These are phyloP conservation scores for Xerocomus amazonicus DNA, from an alignment of 1,284 basidiomycete genomes.

Conservation along the genomic window DNA sequence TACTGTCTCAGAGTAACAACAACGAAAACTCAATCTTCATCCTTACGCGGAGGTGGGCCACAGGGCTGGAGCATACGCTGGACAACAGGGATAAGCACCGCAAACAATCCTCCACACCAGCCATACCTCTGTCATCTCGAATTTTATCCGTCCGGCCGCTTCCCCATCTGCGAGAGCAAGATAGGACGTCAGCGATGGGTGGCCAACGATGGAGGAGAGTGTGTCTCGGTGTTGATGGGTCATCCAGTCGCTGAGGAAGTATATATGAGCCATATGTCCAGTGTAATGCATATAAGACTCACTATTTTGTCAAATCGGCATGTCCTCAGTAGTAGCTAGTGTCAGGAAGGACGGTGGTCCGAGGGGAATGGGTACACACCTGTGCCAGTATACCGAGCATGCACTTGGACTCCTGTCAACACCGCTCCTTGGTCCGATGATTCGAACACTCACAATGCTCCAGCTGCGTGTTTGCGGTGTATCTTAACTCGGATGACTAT, in stretches of 20 bases:
- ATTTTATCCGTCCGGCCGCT: conserved; percentile 83
- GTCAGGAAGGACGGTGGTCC: conserved; percentile 6
- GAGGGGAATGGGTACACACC: conserved; percentile 43
- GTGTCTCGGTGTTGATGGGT: conserved; percentile 98
- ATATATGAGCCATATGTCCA: conserved; percentile 6
- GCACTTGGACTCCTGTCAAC: conserved; percentile 52
- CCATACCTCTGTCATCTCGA: conserved; percentile 91
- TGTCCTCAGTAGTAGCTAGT: conserved; percentile 54
- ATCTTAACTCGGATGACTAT: conserved; percentile 84
- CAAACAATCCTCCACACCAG: not conserved
- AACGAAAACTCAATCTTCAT: conserved; percentile 59
- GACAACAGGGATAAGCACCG: conserved; percentile 7
- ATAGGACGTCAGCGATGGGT: conserved; percentile 83
- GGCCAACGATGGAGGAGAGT: conserved; percentile 86
- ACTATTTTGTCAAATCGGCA: conserved; percentile 94
- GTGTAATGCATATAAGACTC: conserved; percentile 31
- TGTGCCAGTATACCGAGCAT: conserved; percentile 94
- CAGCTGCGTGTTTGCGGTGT: conserved; percentile 91
- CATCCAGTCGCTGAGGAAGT: conserved; percentile 82
- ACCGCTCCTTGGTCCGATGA: not conserved
- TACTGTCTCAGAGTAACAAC: not conserved
- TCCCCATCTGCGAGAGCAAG: conserved; percentile 93
- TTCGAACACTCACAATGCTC: conserved; percentile 70
- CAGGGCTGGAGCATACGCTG: conserved; percentile 99
- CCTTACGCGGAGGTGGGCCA: conserved; percentile 90